These are phyloP conservation scores for Liriodendron chinense DNA, from an alignment of 164 flowering plant genomes.

Conservation along the genomic window DNA sequence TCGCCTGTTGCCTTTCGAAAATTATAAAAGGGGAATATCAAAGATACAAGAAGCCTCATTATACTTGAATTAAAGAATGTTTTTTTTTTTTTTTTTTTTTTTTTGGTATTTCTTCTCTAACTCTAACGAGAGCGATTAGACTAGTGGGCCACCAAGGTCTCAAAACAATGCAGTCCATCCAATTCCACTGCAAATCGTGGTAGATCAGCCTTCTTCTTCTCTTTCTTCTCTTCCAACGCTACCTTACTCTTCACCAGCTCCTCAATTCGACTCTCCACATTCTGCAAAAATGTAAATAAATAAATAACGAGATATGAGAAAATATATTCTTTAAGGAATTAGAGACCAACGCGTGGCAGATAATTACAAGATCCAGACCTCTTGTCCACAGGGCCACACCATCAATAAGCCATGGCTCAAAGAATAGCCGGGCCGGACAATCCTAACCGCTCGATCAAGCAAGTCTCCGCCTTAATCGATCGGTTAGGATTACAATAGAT, in stretches of 20 bases:
- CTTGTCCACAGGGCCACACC: neutral
- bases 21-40: neutral
- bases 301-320: neutral
- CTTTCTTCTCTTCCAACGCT: neutral
- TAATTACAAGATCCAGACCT: neutral
- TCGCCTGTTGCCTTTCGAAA: too few relatives aligned
- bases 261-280: slow-evolving; percentile 2
- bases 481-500: too few relatives aligned
- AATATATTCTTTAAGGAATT: too few relatives aligned
- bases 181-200: slow-evolving; percentile 39
- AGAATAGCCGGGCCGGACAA: neutral
- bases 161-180: slow-evolving; percentile 45
- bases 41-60: neutral
- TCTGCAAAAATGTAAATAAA: slow-evolving; percentile 9
- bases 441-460: too few relatives aligned
- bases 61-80: neutral
- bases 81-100: too few relatives aligned
- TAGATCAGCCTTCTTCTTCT: slow-evolving; percentile 5
- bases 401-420: neutral
- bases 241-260: neutral
- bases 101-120: neutral
- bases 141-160: slow-evolving; percentile 28
- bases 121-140: neutral
- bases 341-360: neutral
- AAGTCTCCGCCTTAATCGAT: too few relatives aligned